Base-by-base conservation (phyloP, 2,329 filamentous ascomycete species). In the Colletotrichum cordylinicola region DNA sequence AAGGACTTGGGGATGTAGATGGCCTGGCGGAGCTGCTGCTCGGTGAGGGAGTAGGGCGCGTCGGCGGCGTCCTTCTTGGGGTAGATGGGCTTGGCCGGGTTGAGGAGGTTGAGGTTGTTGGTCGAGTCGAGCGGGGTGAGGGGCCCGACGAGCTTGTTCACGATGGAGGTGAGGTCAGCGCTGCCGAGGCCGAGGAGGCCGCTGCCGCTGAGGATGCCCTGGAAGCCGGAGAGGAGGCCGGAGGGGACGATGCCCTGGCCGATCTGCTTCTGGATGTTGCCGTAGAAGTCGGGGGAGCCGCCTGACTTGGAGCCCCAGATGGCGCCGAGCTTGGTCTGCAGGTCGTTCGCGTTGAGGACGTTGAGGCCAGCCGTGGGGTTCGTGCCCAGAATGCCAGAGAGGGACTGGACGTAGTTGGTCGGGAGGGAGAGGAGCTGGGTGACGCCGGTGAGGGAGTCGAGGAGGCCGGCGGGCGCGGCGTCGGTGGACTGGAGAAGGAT, bases 1-100 rank as follows among this genome's bases (percentile, higher is more conserved):
- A 91, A 91, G 16, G 79, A 81, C 1, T 83, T 58, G 2, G 90
- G 89, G 60, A 91, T 90, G 79, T 87, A 86, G 68, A 92, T 90
- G 4, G 87, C 90, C n/a, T 84, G 80, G 31, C 89, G 87, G 18
- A 92, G 84, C 12, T 82, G 78, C 1, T 79, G 73, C 79, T 91
- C 89, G 0, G 84, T 78, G 5, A 90, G 73, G 1, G 84, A 85
- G 80, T 90, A 91, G 0, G 86, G 84, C 0, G 89, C 87, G 79
- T 91, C 90, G 3, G 74, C 79, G 12, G 81, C 66, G 24, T 80
- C 78, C 55, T 81, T 82, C 75, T 82, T 83, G 2, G 85, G 87
- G 55, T 84, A 89, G 24, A 86, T 37, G 18, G 73, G 33, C 16
- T 43, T 58, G 31, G 62, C 70, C 8, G 73, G 73, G 43, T 73